Evolutionary conservation across 306 rosid species (phyloP).

Genomic region (Fagus sylvatica): DNA sequence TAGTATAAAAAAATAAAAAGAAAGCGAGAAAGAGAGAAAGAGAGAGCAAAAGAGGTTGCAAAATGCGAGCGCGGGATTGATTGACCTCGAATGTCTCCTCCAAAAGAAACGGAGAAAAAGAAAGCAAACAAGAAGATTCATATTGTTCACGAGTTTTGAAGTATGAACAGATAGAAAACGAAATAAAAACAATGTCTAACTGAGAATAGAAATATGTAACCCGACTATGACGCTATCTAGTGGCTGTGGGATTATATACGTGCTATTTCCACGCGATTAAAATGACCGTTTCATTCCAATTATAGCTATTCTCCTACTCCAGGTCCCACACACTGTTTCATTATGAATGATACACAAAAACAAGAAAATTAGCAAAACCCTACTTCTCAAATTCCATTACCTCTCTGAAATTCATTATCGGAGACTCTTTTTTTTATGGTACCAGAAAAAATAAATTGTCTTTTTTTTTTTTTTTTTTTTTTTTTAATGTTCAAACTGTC

Average conservation of each 20-base stretch:
- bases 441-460: background rate
- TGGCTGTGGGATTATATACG: background rate
- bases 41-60: background rate
- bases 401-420: background rate
- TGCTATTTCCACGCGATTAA: no score
- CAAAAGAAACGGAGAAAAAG: constrained; percentile 8
- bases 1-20: no score
- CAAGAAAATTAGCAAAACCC: no score
- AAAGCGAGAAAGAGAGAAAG: no score
- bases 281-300: background rate
- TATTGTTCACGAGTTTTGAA: no score
- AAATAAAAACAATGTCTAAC: background rate
- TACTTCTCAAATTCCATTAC: background rate
- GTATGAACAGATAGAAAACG: no score
- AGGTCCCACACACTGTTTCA: no score
- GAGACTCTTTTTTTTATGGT: no score
- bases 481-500: background rate
- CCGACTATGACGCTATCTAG: background rate
- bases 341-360: no score
- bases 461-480: background rate
- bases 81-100: background rate
- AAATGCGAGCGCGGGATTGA: background rate
- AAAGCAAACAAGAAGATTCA: background rate
- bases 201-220: background rate
- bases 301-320: background rate